phyloP scores from a whole-genome alignment of 2,329 filamentous ascomycete species.

The Aspergillus clavatus region DNA sequence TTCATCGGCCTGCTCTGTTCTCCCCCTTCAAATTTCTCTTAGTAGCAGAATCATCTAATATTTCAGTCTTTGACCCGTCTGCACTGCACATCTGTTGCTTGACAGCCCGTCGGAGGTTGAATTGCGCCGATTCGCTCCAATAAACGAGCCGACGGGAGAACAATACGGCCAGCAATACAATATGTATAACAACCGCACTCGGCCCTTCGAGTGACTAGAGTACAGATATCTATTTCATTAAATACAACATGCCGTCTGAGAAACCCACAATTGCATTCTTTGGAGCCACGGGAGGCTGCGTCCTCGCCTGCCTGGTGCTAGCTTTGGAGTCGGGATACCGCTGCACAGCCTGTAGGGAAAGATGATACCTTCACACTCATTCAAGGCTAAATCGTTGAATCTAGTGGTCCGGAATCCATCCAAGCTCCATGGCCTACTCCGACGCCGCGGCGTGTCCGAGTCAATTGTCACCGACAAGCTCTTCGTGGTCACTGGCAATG shows the following conservation, averaged over 20 bases:
- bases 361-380: neutral
- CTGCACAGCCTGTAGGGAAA: constrained; percentile 37
- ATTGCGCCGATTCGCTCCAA: no score
- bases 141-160: neutral
- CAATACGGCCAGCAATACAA: constrained; percentile 1
- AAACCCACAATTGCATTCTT: constrained; percentile 46
- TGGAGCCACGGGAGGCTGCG: constrained; percentile 49
- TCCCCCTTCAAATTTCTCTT: no score
- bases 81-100: no score
- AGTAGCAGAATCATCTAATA: no score
- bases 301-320: constrained; percentile 40
- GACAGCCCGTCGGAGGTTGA: no score
- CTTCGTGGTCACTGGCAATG: constrained; percentile 46
- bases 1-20: no score
- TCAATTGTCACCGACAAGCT: constrained; percentile 37
- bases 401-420: constrained; percentile 47
- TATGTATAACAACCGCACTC: no score
- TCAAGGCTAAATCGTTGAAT: neutral
- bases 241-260: no score
- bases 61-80: no score
- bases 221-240: no score
- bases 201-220: no score
- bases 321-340: constrained; percentile 43
- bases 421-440: constrained; percentile 46
- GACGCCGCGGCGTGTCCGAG: constrained; percentile 36